Conservation (phyloP, 148 eudicot genomes). For the Oxyria digyna region DNA sequence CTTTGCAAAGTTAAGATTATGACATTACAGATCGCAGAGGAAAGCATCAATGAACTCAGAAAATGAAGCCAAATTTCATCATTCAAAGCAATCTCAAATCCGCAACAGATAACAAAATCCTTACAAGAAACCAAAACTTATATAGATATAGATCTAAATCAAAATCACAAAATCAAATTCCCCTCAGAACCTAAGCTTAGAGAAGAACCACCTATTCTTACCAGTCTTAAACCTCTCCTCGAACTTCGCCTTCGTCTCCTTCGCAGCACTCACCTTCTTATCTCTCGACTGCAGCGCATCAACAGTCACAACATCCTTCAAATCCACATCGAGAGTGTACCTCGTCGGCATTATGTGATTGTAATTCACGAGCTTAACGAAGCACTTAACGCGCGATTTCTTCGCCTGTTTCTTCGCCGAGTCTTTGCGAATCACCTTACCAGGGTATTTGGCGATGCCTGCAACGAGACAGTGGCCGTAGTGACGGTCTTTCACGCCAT, state of each 20-base stretch:
- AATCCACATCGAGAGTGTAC: constrained; percentile 11
- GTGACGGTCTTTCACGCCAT: constrained; percentile 24
- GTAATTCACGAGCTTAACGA: constrained; percentile 24
- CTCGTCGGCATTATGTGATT: too few relatives aligned
- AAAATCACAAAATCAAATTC: neutral
- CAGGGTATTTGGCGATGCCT: constrained; percentile 32
- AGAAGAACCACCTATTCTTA: constrained; percentile 13
- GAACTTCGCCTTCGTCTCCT: constrained; percentile 10
- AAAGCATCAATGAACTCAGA: neutral
- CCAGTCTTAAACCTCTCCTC: constrained; percentile 12
- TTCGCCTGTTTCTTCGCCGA: constrained; percentile 30
- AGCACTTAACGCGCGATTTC: constrained; percentile 26
- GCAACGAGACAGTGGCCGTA: constrained; percentile 35
- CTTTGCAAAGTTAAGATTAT: neutral
- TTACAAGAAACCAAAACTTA: neutral
- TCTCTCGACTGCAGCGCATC: constrained; percentile 7
- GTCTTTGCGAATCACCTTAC: constrained; percentile 30
- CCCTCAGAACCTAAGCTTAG: constrained; percentile 10
- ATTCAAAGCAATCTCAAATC: neutral
- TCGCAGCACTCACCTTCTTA: constrained; percentile 8
- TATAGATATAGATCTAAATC: neutral
- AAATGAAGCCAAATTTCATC: neutral
- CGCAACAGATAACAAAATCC: neutral
- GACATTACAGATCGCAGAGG: neutral
- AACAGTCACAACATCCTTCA: constrained; percentile 5